Evolutionary conservation across 495 filamentous ascomycete genomes (phyloP), one percentile per base, ranked within the genome.

Genomic region (Glutinoglossum americanum): DNA sequence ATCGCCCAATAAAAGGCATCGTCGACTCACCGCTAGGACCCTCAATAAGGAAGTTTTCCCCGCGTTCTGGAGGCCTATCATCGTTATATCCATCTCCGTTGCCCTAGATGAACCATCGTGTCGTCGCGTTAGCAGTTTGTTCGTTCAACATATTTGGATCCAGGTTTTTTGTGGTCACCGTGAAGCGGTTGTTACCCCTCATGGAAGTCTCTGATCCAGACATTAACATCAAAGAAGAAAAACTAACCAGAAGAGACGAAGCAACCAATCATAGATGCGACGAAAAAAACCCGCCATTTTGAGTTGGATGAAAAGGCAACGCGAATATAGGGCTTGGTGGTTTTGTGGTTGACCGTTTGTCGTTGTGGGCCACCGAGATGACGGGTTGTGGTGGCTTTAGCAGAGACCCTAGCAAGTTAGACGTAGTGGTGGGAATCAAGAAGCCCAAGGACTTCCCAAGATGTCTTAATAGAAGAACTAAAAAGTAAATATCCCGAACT

Each of bases 21-120:
- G 47, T 32, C 41, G 15, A 74, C 84, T 74, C 80, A 98, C 92
- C 72, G 92, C 89, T 60, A 98, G 73, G 59, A 98, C 92, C 56
- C 90, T 79, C 68, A 97, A 75, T 67, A 98, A 70, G 35, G 90
- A 96, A 51, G 92, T 97, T 72, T 98, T 98, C 60, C 92, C 92
- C 55, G 92, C 92, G 73, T 98, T 98, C 68, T 98, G 92, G 68
- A 98, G 73, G 26, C 92, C 92, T 73, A 98, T 93, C 87, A 98
- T 94, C 60, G 92, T 98, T 69, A 98, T 87, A 69, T 98, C 90
- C 87, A 98, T 94, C 76, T 98, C 92, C 41, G 87, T 94, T 59
- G 89, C 86, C 92, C 92, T 98, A 64, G 35, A 33, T 57, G 54
- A 55, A 51, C 63, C 23, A 55, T 28, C 53, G 33, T 55, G 23